Evolutionary conservation across 2,329 filamentous ascomycete genomes (phyloP).

Genomic region (Colletotrichum graminicola): DNA sequence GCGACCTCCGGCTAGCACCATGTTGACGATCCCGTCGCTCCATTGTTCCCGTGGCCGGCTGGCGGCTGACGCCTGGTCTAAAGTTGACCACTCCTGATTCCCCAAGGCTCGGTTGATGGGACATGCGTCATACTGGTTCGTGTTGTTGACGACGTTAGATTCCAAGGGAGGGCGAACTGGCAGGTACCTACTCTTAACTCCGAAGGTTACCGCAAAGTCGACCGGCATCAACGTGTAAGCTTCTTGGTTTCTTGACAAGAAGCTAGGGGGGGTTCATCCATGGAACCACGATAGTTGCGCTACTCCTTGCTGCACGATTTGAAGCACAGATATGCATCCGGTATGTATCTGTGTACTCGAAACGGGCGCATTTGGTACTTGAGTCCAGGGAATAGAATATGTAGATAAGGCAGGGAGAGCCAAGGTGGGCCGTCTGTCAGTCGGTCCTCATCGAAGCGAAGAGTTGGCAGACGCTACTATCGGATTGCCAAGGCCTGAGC

Average conservation of each 20-base stretch:
- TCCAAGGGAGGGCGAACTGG: slow-evolving; percentile 25
- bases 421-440: neutral
- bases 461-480: slow-evolving; percentile 1
- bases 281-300: slow-evolving; percentile 7
- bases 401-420: slow-evolving; percentile 1
- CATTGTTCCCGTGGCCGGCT: slow-evolving; percentile 15
- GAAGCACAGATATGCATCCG: neutral
- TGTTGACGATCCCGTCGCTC: slow-evolving; percentile 31
- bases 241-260: slow-evolving; percentile 12
- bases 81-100: slow-evolving; percentile 17
- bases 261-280: neutral
- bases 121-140: neutral
- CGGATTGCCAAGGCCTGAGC: slow-evolving; percentile 10
- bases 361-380: slow-evolving; percentile 14
- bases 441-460: neutral
- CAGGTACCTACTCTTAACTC: neutral
- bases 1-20: slow-evolving; percentile 27
- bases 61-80: neutral
- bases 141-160: slow-evolving; percentile 25
- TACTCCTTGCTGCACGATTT: neutral
- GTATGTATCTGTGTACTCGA: slow-evolving; percentile 8
- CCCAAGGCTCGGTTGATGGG: slow-evolving; percentile 15
- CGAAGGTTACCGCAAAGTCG: slow-evolving; percentile 19
- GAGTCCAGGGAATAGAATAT: neutral
- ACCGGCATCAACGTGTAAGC: slow-evolving; percentile 18